phyloP scores from a whole-genome alignment of 768 basidiomycete species.

The Kwoniella bestiolae region DNA sequence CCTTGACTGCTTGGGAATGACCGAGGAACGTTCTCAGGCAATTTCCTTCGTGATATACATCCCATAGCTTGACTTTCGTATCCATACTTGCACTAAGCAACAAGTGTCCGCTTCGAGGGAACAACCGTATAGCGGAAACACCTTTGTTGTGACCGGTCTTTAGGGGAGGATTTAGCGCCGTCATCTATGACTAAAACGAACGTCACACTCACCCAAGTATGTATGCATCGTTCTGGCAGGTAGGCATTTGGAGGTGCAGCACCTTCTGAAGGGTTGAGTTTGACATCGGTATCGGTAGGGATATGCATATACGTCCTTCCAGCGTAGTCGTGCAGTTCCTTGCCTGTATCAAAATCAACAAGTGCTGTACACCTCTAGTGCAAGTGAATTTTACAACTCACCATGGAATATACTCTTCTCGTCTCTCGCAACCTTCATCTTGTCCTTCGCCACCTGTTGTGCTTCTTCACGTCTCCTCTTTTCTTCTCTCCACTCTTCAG shows the following conservation, averaged over 20 bases:
- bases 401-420: slow-evolving; percentile 94
- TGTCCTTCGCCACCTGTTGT: slow-evolving; percentile 62
- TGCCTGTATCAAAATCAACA: slow-evolving; percentile 61
- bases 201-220: slow-evolving; percentile 71
- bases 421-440: slow-evolving; percentile 83
- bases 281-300: slow-evolving; percentile 87
- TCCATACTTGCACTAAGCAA: slow-evolving; percentile 96
- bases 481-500: slow-evolving; percentile 64
- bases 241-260: slow-evolving; percentile 77
- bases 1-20: slow-evolving; percentile 94
- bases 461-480: slow-evolving; percentile 68
- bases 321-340: slow-evolving; percentile 94
- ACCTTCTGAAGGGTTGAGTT: slow-evolving; percentile 75
- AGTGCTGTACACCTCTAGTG: background rate
- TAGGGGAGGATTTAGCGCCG: background rate
- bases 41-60: slow-evolving; percentile 94
- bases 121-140: slow-evolving; percentile 88
- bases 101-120: slow-evolving; percentile 91
- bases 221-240: slow-evolving; percentile 91
- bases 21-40: slow-evolving; percentile 97
- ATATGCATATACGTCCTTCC: slow-evolving; percentile 94
- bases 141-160: slow-evolving; percentile 91
- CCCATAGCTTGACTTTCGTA: slow-evolving; percentile 98
- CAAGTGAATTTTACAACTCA: slow-evolving; percentile 24
- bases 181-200: too few species aligned